Evolutionary conservation across 2,329 filamentous ascomycete species (phyloP), one percentile per base, ranked within the genome.

Genomic region (Chaetothyriales sp.): DNA sequence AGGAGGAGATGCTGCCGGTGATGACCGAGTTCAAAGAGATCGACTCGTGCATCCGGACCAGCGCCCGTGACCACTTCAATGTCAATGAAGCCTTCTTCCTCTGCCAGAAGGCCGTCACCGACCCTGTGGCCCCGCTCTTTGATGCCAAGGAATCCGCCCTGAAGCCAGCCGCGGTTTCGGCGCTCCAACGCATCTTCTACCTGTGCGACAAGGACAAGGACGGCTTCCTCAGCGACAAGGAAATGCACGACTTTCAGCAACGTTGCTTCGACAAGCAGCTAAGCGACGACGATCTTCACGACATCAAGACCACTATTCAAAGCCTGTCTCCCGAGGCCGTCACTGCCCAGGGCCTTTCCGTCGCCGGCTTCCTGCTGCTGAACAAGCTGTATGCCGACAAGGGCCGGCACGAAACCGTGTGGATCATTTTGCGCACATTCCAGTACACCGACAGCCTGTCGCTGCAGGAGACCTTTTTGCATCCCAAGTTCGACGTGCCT

Each of bases 11-110:
- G 88, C 75, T 97, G 29, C 92, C 92, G 0, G 83, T 98, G 58
- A 95, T 98, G 92, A 84, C 86, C 55, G 92, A 98, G 70, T 98
- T 97, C 70, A 90, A 95, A 65, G 92, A 97, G 68, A 95, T 98
- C 58, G 92, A 98, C 66, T 95, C 89, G 0, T 98, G 92, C 69
- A 97, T 98, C 65, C 80, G 92, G 51, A 89, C 89, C 7, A 97
- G 89, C 68, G 89, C 90, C 18, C 81, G 87, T 61, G 87, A 95
- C 63, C 88, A 95, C 64, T 82, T 85, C 61, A 95, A 95, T 67
- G 86, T 95, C 66, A 94, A 95, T 66, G 89, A 90, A 67, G 88
- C 90, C 54, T 97, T 98, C 71, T 97, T 95, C 64, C 81, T 98
- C 13, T 98, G 92, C 67, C 92, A 98, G 68, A 97, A 97, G 65